Evolutionary conservation across 2,329 filamentous ascomycete genomes (phyloP), one percentile per base, ranked within the genome.

Genomic region (Cryphonectria carpinicola): DNA sequence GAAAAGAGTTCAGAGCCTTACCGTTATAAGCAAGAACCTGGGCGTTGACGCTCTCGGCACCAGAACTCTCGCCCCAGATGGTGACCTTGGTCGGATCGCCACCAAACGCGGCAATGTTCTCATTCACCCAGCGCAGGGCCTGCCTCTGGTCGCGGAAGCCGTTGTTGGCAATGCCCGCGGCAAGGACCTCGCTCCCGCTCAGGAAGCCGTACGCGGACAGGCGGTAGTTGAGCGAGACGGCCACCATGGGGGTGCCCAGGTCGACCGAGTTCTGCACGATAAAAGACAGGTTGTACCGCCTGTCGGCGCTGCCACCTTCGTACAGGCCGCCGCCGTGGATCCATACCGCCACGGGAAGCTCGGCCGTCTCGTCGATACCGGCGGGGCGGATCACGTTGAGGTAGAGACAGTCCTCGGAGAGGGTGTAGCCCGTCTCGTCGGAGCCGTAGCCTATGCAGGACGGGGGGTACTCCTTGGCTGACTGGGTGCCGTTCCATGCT

Each of bases 251-350:
- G 49, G 83, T 84, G 58, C 80, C 80, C 25, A 85, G 81, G 19
- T 80, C 73, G 19, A 82, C 80, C 0, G 83, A 81, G 54, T 84
- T 82, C 19, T 83, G 75, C 2, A 91, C 86, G 43, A 90, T 86
- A 70, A 85, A 88, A 13, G 87, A 87, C 49, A 90, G 80, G 72
- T 91, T 91, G 76, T 91, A 91, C 39, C 88, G 82, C 43, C 81
- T 77, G 68, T 87, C 84, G 71, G 76, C 41, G 77, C 76, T 76
- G 22, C 75, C 75, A 2, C 79, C 79, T 76, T 28, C 35, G 60
- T 54, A 32, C 6, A 80, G 62, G 22, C 78, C 78, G 35, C 79
- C 79, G 46, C 84, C 84, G 70, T 89, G 85, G 61, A 90, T 88
- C 87, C 88, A 90, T 0, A 89, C 82, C 14, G 82, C 83, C 8